Evolutionary conservation across 2,329 filamentous ascomycete species (phyloP).

Genomic region (Fusarium incarnatum): DNA sequence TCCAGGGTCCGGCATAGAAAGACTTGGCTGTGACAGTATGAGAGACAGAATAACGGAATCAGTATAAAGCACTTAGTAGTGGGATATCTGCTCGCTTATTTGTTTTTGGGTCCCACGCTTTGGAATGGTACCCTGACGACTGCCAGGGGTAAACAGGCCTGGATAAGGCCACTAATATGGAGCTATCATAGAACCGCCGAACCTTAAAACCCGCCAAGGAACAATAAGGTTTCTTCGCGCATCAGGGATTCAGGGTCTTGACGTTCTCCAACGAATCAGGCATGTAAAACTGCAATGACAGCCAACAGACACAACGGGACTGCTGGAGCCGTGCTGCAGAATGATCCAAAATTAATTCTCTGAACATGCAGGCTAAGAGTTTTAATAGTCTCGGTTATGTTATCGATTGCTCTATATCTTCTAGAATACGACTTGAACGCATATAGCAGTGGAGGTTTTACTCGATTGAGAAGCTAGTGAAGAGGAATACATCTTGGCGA

Average conservation of each 20-base stretch:
- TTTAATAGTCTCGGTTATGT: background rate
- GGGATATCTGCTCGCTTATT: background rate
- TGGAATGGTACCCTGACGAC: background rate
- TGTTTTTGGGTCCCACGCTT: background rate
- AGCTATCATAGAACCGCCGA: background rate
- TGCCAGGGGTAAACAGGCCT: background rate
- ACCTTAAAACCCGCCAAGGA: background rate
- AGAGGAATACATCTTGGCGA: background rate
- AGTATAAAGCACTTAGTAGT: too few relatives aligned
- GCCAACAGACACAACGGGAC: background rate
- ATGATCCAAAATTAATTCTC: background rate
- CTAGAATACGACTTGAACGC: background rate
- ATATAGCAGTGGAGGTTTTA: background rate
- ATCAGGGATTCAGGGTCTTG: background rate
- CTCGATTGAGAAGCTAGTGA: background rate
- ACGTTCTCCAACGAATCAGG: background rate
- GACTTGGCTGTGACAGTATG: background rate
- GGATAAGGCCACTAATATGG: background rate
- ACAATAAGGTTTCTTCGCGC: background rate
- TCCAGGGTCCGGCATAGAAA: background rate
- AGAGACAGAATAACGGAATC: background rate
- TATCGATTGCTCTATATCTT: background rate
- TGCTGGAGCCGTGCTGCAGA: background rate
- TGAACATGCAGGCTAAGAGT: background rate
- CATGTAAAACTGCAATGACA: background rate